Percentiles rank a stretch among this genome's conserved stretches.
Evolutionary conservation across 768 basidiomycete species (phyloP).

Genomic region (Tephrocybe sp.): DNA sequence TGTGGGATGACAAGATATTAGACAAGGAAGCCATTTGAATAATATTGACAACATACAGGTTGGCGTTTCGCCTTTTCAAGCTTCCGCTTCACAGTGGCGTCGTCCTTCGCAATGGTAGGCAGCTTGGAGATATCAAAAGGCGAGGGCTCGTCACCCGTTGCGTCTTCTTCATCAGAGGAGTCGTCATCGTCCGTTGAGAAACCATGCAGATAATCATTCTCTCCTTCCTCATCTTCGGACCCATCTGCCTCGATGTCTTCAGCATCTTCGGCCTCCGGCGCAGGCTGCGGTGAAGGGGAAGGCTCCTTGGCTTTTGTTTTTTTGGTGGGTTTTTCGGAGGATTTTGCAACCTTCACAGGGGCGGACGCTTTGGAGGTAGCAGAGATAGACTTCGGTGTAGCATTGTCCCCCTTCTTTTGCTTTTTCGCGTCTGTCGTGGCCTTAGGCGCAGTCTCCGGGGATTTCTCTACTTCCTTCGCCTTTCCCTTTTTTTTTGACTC

Average conservation of each 20-base stretch:
- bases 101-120: conserved; percentile 88
- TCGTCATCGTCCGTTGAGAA: conserved; percentile 77
- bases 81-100: conserved; percentile 68
- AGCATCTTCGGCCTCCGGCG: conserved; percentile 12
- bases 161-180: conserved; percentile 72
- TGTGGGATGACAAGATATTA: conserved; percentile 10
- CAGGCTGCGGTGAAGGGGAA: conserved; percentile 16
- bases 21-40: conserved; percentile 5
- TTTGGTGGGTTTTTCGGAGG: conserved; percentile 15
- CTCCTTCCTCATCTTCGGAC: conserved; percentile 33
- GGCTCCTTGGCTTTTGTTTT: conserved; percentile 18
- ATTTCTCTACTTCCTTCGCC: neutral
- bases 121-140: conserved; percentile 68
- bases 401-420: neutral
- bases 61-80: conserved; percentile 60
- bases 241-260: conserved; percentile 19
- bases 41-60: conserved; percentile 49
- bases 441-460: neutral
- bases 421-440: neutral
- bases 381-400: conserved; percentile 6
- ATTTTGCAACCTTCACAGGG: conserved; percentile 3
- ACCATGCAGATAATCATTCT: conserved; percentile 55
- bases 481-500: conserved; percentile 13
- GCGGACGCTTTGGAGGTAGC: conserved; percentile 9
- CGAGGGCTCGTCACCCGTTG: conserved; percentile 47